Base-by-base conservation (phyloP, 768 basidiomycete genomes). In the Mycena belliarum region DNA sequence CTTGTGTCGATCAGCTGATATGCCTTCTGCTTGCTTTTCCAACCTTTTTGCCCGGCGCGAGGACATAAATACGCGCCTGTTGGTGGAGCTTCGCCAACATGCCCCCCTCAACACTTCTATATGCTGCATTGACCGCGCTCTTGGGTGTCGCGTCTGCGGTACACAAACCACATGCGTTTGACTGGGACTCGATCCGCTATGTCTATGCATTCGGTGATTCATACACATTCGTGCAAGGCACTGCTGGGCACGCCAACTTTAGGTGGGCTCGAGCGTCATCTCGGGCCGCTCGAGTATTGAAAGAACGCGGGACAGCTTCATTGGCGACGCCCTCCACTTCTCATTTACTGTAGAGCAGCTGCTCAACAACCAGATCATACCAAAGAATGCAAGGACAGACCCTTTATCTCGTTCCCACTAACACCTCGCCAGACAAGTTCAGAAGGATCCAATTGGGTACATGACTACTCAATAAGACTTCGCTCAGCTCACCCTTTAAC, bases 141-240 rank as follows among this genome's bases (percentile, higher is more conserved):
- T 41, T n/a, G 4, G n/a, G 40, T 23, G 42, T n/a, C 9, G 42
- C 26, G 15, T 41, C 55, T 10, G 10, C 21, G 8, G n/a, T 37
- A 6, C 20, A 10, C 29, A 6, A 6, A 14, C n/a, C 43, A 11
- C 26, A 25, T 26, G 20, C n/a, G 20, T 79, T 82, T 63, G 58
- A 75, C 63, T 82, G 81, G 80, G 66, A 77, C 40, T 53, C 61
- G 6, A 76, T 76, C 24, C 68, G 73, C 66, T 78, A 76, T 49
- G 68, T 83, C 28, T 81, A 82, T 60, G 80, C 79, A 7, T 84
- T 84, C 59, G 82, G 82, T 5, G 82, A 83, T 63, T 82, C 81
- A 2, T 84, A 83, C 60, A 77, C 82, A 0, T 83, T 82, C 56
- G 80, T 84, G 0, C 77, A 80, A 64, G 82, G 82, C 1, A 79